phyloP scores from a whole-genome alignment of 345 rosid genomes.

The Citrus medica region DNA sequence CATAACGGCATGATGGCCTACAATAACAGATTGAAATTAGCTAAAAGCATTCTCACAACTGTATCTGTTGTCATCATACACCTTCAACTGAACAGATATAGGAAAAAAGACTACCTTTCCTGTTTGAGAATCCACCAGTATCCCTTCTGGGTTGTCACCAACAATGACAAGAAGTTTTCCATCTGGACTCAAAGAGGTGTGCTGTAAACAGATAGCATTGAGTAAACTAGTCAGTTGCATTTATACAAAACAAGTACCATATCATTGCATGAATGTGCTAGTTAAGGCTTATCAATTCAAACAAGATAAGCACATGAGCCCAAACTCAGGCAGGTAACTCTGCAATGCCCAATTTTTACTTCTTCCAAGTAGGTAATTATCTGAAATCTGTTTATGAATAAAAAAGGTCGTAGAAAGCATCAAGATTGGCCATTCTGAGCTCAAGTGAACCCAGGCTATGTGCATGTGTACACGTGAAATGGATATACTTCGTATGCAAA shows the following conservation, averaged over 20 bases:
- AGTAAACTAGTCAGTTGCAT: not conserved
- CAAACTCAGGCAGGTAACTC: not conserved
- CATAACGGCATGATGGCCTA: constrained; percentile 35
- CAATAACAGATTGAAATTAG: constrained; percentile 23
- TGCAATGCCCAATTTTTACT: not conserved
- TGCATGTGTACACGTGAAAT: not conserved
- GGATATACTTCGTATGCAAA: not conserved
- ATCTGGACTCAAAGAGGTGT: constrained; percentile 51
- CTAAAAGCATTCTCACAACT: not conserved
- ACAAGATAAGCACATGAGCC: not conserved
- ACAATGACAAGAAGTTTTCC: constrained; percentile 48
- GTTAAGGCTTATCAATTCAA: not conserved
- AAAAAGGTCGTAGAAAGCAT: too few species aligned
- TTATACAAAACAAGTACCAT: not conserved
- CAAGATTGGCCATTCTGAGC: not conserved
- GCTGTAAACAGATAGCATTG: constrained; percentile 26
- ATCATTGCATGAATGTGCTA: not conserved
- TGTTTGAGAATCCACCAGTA: constrained; percentile 45
- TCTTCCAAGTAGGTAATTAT: not conserved
- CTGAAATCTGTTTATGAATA: not conserved
- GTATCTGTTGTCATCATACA: not conserved
- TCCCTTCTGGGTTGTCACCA: constrained; percentile 47
- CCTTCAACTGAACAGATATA: not conserved
- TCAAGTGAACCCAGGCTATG: not conserved
- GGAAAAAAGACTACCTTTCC: constrained; percentile 36